Evolutionary conservation across 2,329 filamentous ascomycete genomes (phyloP).

Genomic region (Celoporthe dispersa): DNA sequence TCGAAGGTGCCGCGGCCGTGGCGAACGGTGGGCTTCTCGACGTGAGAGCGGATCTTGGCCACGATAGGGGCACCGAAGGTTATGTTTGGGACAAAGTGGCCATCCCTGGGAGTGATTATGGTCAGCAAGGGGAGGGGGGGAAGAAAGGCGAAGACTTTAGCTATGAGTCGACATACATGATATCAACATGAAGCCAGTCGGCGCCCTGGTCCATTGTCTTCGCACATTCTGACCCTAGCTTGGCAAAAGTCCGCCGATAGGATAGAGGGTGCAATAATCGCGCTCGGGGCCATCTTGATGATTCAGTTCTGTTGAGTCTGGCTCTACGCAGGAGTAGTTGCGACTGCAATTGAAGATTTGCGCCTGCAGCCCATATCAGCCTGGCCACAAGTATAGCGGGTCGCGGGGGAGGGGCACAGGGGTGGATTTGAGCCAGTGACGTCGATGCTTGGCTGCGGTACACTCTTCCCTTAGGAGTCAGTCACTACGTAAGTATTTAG

Average conservation of each 20-base stretch:
- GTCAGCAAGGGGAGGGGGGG: slow-evolving; percentile 5
- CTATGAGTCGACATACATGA: slow-evolving; percentile 59
- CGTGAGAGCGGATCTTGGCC: slow-evolving; percentile 86
- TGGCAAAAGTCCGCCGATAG: slow-evolving; percentile 96
- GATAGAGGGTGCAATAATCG: slow-evolving; percentile 96
- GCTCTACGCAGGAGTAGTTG: not conserved
- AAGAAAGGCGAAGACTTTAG: slow-evolving; percentile 27
- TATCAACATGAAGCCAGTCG: slow-evolving; percentile 95
- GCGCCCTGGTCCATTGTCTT: slow-evolving; percentile 84
- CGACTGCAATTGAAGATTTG: slow-evolving; percentile 2
- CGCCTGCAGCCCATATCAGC: not conserved
- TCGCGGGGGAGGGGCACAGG: not conserved
- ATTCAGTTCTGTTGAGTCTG: not conserved
- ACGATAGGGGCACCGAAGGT: slow-evolving; percentile 96
- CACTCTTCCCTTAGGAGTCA: not conserved
- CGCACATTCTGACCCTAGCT: slow-evolving; percentile 83
- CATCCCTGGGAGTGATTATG: slow-evolving; percentile 68
- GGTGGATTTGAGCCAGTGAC: not conserved
- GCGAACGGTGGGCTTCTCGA: slow-evolving; percentile 71
- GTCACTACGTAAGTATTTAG: not conserved
- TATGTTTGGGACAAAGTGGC: slow-evolving; percentile 98
- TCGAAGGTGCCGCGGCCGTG: slow-evolving; percentile 92
- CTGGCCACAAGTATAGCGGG: not conserved
- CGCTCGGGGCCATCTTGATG: slow-evolving; percentile 76
- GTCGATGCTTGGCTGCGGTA: slow-evolving; percentile 2